phyloP scores from a whole-genome alignment of 306 rosid genomes.

The Geum urbanum region DNA sequence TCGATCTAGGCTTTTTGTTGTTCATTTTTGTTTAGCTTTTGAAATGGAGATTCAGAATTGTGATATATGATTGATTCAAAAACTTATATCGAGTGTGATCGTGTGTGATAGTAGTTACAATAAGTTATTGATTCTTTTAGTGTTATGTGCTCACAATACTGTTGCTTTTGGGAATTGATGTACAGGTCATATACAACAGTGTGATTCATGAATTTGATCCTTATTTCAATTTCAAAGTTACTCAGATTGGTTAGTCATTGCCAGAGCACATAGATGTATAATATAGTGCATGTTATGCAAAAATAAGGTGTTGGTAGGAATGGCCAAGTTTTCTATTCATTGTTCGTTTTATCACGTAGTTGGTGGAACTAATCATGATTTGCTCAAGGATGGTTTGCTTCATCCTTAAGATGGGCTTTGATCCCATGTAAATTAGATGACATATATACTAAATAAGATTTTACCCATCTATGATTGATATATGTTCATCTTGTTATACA shows the following conservation, averaged over 20 bases:
- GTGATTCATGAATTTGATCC: conserved; percentile 99
- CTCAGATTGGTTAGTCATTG: conserved; percentile 4
- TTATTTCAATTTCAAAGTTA: conserved; percentile 93
- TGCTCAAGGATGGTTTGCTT: neutral
- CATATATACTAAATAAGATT: too few relatives aligned
- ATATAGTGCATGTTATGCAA: neutral
- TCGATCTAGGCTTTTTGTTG: neutral
- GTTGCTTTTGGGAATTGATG: conserved; percentile 23
- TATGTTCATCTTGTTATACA: too few relatives aligned
- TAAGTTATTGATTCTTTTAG: too few relatives aligned
- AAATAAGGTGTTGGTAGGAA: neutral
- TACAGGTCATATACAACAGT: conserved; percentile 95
- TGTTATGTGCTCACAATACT: neutral
- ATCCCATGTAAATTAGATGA: too few relatives aligned
- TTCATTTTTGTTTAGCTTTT: neutral
- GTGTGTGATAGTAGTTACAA: too few relatives aligned
- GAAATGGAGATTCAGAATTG: neutral
- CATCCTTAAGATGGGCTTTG: too few relatives aligned
- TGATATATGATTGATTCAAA: neutral
- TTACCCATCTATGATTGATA: too few relatives aligned
- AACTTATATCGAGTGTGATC: neutral
- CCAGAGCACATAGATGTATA: neutral
- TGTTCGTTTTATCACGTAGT: neutral
- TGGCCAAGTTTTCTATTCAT: neutral
- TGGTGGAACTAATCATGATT: neutral